Evolutionary conservation across 2,329 filamentous ascomycete species (phyloP).

Genomic region (Colletotrichum horii): DNA sequence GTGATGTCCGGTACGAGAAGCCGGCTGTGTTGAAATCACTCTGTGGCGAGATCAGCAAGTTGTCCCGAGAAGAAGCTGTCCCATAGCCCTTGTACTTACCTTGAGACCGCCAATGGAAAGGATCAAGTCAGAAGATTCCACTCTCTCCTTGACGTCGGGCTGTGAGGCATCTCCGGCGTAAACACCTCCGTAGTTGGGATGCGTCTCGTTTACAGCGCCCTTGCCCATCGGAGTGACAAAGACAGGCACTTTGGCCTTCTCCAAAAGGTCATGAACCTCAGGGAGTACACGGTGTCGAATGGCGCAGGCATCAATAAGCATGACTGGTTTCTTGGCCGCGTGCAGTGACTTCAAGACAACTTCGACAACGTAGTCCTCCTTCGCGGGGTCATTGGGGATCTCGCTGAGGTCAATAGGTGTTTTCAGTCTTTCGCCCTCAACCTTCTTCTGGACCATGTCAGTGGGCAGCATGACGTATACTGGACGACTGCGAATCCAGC

Average conservation of each 20-base stretch:
- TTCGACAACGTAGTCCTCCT: conserved; percentile 83
- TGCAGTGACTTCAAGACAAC: conserved; percentile 77
- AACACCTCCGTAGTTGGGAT: conserved; percentile 80
- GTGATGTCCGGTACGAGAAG: conserved; percentile 79
- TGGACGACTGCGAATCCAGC: conserved; percentile 75
- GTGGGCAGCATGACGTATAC: conserved; percentile 86
- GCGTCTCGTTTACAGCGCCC: conserved; percentile 78
- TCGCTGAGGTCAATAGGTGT: conserved; percentile 71
- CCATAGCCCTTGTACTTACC: conserved; percentile 24
- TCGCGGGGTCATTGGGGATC: conserved; percentile 69
- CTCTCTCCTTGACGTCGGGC: conserved; percentile 63
- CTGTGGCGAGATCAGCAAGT: conserved; percentile 35
- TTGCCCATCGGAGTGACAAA: conserved; percentile 95
- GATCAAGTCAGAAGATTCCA: conserved; percentile 75
- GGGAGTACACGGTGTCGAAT: conserved; percentile 76
- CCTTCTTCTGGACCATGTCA: conserved; percentile 77
- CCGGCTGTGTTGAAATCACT: conserved; percentile 84
- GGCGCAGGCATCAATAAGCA: conserved; percentile 84
- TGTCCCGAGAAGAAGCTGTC: background rate
- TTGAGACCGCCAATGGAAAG: conserved; percentile 72
- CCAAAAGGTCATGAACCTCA: conserved; percentile 75
- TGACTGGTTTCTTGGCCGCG: conserved; percentile 74
- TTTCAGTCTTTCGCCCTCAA: conserved; percentile 76
- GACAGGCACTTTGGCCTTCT: conserved; percentile 76
- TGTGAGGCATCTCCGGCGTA: conserved; percentile 82